Base-by-base conservation (phyloP, 371 early-diverging fungal genomes). In the Vairimorpha necatrix region DNA sequence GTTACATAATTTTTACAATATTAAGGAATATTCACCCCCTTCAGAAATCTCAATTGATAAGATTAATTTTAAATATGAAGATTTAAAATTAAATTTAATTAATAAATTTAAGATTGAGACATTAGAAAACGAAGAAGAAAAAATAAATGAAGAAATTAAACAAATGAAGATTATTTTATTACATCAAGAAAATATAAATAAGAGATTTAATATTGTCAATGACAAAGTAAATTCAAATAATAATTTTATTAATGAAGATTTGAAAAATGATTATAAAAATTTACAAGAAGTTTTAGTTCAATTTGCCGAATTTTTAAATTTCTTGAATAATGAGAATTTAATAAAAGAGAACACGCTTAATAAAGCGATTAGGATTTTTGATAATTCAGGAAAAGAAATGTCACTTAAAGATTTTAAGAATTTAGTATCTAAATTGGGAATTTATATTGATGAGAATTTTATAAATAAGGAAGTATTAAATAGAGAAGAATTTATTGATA, bases 11-110 rank as follows among this genome's bases (percentile, higher is more conserved):
- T 18, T 39, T 38, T 67, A 73, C 32, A 72, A 56, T 42, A 22
- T 79, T n/a, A 72, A 76, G 34, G 47, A 26, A 38, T 79, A 75
- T 34, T 36, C 11, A 6, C 72, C 80, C 2, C 80, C 80, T 14
- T 50, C 63, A 34, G 62, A 75, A 20, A 39, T 79, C 14, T n/a
- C 48, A 24, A 50, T 68, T 14, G 73, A 73, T 2, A 69, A 61
- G 32, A 16, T 78, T 36, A 36, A 53, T 61, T 67, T 24, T 26
- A 6, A 42, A 20, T 46, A 28, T 30, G 4, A 4, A 24, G 61
- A 18, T 50, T 4, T 50, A n/a, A 11, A 4, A n/a, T 50, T n/a
- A 3, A n/a, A 13, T 50, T 50, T 50, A n/a, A n/a, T 6, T 11
- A 50, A 50, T n/a, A 13, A 4, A n/a, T 50, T 50, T 13, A 6